Conservation (phyloP, 164 flowering plant species). For the Berberis thunbergii region DNA sequence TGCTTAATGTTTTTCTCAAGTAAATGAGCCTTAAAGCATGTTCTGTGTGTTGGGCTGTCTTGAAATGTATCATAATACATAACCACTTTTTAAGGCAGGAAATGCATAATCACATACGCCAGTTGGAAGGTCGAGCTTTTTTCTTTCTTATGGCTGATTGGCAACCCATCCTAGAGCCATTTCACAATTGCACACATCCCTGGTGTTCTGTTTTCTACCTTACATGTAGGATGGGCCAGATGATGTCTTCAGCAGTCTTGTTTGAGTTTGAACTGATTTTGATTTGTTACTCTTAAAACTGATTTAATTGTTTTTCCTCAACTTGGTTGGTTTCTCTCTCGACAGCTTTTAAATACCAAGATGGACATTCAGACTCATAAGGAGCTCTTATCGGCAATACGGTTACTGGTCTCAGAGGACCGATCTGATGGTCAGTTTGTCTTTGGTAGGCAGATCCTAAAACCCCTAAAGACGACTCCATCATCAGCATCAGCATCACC, state of each 20-base stretch:
- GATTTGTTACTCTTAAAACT: no score
- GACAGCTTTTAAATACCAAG: slow-evolving; percentile 65
- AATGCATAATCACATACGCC: no score
- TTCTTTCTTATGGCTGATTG: no score
- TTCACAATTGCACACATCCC: no score
- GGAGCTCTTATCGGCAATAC: slow-evolving; percentile 63
- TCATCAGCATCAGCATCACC: slow-evolving; percentile 7
- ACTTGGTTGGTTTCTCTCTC: neutral
- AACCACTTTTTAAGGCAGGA: no score
- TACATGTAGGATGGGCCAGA: no score
- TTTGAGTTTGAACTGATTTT: no score
- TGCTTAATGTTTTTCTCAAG: neutral
- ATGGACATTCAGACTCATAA: slow-evolving; percentile 37
- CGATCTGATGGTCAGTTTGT: slow-evolving; percentile 70
- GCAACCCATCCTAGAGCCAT: no score
- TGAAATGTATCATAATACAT: neutral
- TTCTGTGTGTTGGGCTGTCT: neutral
- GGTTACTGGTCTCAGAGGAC: slow-evolving; percentile 62
- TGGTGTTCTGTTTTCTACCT: no score
- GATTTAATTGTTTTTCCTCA: neutral
- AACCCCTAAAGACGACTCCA: slow-evolving; percentile 16
- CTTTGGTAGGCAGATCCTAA: slow-evolving; percentile 36
- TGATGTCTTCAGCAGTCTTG: no score
- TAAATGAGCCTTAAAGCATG: neutral
- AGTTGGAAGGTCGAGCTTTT: no score